Evolutionary conservation across 805 yeast genomes (phyloP).

Genomic region (Saturnispora serradocipensis): DNA sequence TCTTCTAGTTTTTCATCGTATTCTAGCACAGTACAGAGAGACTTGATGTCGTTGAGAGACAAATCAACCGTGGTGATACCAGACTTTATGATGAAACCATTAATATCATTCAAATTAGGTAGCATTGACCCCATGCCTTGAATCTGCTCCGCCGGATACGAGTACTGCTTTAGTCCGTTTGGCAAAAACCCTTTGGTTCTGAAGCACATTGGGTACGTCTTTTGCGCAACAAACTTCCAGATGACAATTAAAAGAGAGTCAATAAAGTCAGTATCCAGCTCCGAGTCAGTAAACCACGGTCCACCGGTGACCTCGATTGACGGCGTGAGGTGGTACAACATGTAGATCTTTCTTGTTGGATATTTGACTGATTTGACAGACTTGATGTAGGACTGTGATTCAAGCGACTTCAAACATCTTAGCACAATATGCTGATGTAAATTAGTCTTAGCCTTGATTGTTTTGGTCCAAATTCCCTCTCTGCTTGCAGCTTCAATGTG

Average conservation of each 20-base stretch:
- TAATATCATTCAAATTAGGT: constrained; percentile 66
- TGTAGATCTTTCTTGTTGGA: constrained; percentile 92
- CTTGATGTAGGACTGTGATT: constrained; percentile 74
- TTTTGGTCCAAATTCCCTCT: constrained; percentile 95
- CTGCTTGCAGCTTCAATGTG: constrained; percentile 88
- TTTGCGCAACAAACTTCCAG: constrained; percentile 77
- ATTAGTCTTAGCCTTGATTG: constrained; percentile 79
- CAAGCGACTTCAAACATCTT: constrained; percentile 73
- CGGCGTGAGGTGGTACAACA: constrained; percentile 90
- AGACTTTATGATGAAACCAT: constrained; percentile 59
- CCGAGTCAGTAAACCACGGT: constrained; percentile 97
- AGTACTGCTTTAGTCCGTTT: constrained; percentile 20
- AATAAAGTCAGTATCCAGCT: constrained; percentile 88
- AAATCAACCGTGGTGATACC: constrained; percentile 80
- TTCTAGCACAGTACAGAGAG: constrained; percentile 79
- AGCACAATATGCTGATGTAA: constrained; percentile 86
- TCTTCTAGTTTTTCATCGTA: constrained; percentile 80
- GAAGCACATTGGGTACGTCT: constrained; percentile 69
- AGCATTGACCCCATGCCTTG: constrained; percentile 33
- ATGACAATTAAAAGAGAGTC: constrained; percentile 73
- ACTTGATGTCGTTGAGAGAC: constrained; percentile 59
- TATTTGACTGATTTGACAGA: constrained; percentile 80
- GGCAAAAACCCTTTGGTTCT: constrained; percentile 26
- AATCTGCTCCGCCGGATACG: constrained; percentile 19
- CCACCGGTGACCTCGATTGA: constrained; percentile 96